A percentile compares a stretch with the other conserved stretches of the same genome.
These are phyloP conservation scores for Bruguiera parviflora DNA, from an alignment of 345 rosid genomes.

Conservation along the genomic window DNA sequence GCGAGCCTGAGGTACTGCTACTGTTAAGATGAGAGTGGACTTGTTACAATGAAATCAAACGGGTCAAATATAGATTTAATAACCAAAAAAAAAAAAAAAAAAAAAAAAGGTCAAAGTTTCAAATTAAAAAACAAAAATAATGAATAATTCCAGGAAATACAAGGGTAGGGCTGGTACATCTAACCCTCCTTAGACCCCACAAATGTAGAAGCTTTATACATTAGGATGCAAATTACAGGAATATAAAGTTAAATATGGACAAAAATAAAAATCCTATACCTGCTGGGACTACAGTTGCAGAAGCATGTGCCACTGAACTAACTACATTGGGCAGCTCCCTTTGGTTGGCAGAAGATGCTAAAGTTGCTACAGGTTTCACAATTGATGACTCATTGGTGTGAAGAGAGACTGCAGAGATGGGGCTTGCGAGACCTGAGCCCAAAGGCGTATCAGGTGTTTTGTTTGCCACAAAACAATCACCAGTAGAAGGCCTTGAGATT, in stretches of 20 bases:
- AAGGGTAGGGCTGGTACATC: no score
- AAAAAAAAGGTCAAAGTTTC: background rate
- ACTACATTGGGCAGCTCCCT: conserved; percentile 1
- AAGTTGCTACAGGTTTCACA: conserved; percentile 6
- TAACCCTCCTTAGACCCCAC: no score
- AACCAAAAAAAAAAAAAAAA: background rate
- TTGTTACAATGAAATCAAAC: conserved; percentile 3
- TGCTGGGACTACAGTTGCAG: conserved; percentile 29
- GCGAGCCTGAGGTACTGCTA: conserved; percentile 33
- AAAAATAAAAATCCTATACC: conserved; percentile 30
- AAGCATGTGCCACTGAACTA: conserved; percentile 10
- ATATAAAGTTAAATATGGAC: background rate
- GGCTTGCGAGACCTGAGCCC: conserved; percentile 19
- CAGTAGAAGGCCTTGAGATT: background rate
- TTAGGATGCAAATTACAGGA: background rate
- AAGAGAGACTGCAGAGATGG: conserved; percentile 24
- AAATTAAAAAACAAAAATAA: background rate
- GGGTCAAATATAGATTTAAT: background rate
- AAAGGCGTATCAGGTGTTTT: background rate
- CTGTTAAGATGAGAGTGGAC: conserved; percentile 23
- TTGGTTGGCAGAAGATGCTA: conserved; percentile 28
- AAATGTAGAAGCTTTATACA: no score
- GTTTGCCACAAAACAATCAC: conserved; percentile 7
- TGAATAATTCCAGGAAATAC: background rate
- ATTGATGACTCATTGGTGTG: conserved; percentile 24